A percentile compares a stretch with the other conserved stretches of the same genome.
Evolutionary conservation across 352 stramenopile genomes (phyloP).

Genomic region (Phytophthora palmivora): DNA sequence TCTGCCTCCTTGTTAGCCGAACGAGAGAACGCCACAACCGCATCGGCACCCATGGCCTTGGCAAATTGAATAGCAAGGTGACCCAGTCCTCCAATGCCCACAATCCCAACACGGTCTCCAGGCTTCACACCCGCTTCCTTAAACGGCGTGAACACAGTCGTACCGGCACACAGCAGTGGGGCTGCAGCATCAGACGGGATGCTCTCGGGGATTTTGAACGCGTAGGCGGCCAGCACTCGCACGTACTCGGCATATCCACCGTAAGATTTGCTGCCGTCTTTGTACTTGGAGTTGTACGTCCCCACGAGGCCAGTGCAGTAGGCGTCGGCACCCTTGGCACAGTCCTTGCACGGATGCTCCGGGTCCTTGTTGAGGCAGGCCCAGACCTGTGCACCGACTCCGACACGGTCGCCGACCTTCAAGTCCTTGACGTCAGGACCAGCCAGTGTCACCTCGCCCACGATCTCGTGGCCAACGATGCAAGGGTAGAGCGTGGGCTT

Average conservation of each 20-base stretch:
- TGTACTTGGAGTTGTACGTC: constrained; percentile 64
- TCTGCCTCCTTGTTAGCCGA: no score
- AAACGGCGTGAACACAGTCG: constrained; percentile 82
- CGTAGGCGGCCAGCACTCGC: constrained; percentile 65
- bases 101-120: constrained; percentile 67
- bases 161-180: constrained; percentile 86
- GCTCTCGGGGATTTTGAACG: constrained; percentile 77
- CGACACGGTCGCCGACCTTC: no score
- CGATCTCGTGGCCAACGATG: constrained; percentile 62
- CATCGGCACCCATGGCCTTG: no score
- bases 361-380: constrained; percentile 12
- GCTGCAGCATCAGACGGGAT: constrained; percentile 63
- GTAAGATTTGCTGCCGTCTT: constrained; percentile 48
- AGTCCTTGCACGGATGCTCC: constrained; percentile 8
- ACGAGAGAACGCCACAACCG: no score
- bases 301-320: constrained; percentile 54
- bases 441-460: no score
- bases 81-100: constrained; percentile 87
- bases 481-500: constrained; percentile 48
- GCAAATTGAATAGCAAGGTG: constrained; percentile 88
- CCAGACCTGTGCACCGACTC: no score
- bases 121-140: no score
- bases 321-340: constrained; percentile 64
- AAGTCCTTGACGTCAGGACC: no score
- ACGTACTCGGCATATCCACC: constrained; percentile 82